phyloP scores from a whole-genome alignment of 2,329 filamentous ascomycete genomes.

The Cephalotrichum gorgonifer region DNA sequence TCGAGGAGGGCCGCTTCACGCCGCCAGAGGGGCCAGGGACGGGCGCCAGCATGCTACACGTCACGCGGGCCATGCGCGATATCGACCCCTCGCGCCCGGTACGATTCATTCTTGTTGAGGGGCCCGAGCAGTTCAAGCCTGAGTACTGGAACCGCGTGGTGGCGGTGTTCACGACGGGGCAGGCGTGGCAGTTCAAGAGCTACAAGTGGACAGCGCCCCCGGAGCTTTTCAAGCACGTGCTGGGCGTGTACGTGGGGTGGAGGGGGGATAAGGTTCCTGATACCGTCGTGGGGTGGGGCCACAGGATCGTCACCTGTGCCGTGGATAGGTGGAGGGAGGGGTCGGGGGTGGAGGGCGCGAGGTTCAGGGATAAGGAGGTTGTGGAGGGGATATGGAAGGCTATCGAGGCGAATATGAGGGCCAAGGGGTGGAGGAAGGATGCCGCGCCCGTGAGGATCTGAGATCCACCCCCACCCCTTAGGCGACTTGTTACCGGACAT shows the following conservation, averaged over 20 bases:
- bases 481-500: no score
- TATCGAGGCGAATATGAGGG: conserved; percentile 80
- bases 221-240: conserved; percentile 81
- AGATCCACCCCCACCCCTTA: no score
- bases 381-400: conserved; percentile 87
- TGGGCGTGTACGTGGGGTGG: conserved; percentile 88
- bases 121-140: conserved; percentile 88
- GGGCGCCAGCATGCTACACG: conserved; percentile 71
- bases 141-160: conserved; percentile 96
- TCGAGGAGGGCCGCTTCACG: conserved; percentile 72
- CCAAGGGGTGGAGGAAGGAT: conserved; percentile 72
- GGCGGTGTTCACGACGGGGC: conserved; percentile 93
- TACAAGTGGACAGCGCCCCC: conserved; percentile 91
- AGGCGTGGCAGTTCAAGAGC: conserved; percentile 96
- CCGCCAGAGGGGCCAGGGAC: conserved; percentile 62
- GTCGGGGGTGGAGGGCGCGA: conserved; percentile 36
- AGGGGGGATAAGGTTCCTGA: conserved; percentile 71
- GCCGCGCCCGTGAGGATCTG: conserved; percentile 48
- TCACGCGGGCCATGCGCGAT: conserved; percentile 64
- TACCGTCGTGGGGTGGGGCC: conserved; percentile 73
- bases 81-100: conserved; percentile 63
- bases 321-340: conserved; percentile 72
- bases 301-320: conserved; percentile 65
- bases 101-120: conserved; percentile 92
- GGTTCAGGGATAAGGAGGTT: conserved; percentile 84